A percentile compares a stretch with the other conserved stretches of the same genome.
phyloP scores from a whole-genome alignment of 1,284 basidiomycete genomes.

The Trichosporon faecale region DNA sequence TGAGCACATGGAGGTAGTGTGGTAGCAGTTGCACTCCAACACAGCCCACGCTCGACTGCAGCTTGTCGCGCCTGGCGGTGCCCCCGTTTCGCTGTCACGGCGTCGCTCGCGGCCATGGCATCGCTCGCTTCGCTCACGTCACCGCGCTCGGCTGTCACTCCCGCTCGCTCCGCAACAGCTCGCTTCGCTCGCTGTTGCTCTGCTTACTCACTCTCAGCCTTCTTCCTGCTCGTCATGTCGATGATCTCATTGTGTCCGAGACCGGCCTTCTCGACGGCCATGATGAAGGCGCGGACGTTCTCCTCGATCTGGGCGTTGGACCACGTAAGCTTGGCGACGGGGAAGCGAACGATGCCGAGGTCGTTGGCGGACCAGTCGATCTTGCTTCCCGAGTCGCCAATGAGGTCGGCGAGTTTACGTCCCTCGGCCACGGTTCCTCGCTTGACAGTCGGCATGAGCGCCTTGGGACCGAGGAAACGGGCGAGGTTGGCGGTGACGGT shows the following conservation, averaged over 20 bases:
- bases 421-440: conserved; percentile 91
- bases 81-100: too few relatives aligned
- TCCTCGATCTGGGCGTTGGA: conserved; percentile 69
- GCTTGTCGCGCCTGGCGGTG: too few relatives aligned
- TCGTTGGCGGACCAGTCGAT: conserved; percentile 93
- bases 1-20: too few relatives aligned
- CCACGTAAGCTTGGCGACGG: conserved; percentile 64
- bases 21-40: too few relatives aligned
- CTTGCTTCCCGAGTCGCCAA: conserved; percentile 73
- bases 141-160: too few relatives aligned
- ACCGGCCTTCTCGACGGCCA: conserved; percentile 58
- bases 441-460: conserved; percentile 91
- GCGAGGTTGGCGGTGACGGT: conserved; percentile 77
- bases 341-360: conserved; percentile 64
- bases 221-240: conserved; percentile 25
- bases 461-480: conserved; percentile 85
- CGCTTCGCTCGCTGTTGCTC: neutral
- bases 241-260: conserved; percentile 25
- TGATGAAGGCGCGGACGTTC: conserved; percentile 75
- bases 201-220: conserved; percentile 27
- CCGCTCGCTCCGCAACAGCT: neutral
- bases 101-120: too few relatives aligned
- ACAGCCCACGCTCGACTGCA: too few relatives aligned
- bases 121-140: too few relatives aligned
- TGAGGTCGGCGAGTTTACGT: conserved; percentile 63